Percentiles rank a stretch among this genome's conserved stretches.
phyloP scores from a whole-genome alignment of 257 asterid species.

The Solanum ossicruentum region DNA sequence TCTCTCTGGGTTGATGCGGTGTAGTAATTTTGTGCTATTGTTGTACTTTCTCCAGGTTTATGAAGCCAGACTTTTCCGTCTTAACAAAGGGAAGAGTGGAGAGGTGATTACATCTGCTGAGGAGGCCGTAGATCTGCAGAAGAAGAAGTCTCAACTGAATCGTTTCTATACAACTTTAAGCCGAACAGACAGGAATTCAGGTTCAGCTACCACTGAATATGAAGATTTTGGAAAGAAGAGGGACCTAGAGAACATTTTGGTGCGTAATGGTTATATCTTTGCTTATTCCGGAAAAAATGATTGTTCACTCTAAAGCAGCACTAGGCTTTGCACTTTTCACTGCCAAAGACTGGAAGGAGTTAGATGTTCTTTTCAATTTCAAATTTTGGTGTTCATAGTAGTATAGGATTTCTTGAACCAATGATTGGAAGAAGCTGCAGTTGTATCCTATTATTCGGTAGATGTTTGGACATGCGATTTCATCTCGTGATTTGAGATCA shows the following conservation, averaged over 20 bases:
- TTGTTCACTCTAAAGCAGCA: neutral
- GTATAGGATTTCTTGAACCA: neutral
- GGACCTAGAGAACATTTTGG: constrained; percentile 72
- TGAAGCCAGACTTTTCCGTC: constrained; percentile 92
- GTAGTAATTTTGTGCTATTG: neutral
- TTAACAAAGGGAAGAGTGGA: constrained; percentile 54
- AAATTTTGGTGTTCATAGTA: neutral
- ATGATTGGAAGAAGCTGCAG: neutral
- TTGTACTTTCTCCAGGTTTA: constrained; percentile 41
- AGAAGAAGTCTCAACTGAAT: constrained; percentile 63
- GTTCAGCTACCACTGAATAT: constrained; percentile 19
- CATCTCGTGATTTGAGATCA: too few species aligned
- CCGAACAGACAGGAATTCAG: constrained; percentile 38
- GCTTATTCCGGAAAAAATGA: neutral
- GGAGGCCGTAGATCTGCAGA: constrained; percentile 82
- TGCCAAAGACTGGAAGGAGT: neutral
- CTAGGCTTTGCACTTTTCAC: neutral
- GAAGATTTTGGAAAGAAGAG: constrained; percentile 66
- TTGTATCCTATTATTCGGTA: neutral
- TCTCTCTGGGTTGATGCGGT: neutral
- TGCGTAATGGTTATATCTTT: constrained; percentile 16
- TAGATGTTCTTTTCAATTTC: neutral
- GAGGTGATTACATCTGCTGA: constrained; percentile 69
- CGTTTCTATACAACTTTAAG: constrained; percentile 64
- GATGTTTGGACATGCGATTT: too few species aligned